phyloP scores from a whole-genome alignment of 352 stramenopile species.

The Aphanomyces invadans region DNA sequence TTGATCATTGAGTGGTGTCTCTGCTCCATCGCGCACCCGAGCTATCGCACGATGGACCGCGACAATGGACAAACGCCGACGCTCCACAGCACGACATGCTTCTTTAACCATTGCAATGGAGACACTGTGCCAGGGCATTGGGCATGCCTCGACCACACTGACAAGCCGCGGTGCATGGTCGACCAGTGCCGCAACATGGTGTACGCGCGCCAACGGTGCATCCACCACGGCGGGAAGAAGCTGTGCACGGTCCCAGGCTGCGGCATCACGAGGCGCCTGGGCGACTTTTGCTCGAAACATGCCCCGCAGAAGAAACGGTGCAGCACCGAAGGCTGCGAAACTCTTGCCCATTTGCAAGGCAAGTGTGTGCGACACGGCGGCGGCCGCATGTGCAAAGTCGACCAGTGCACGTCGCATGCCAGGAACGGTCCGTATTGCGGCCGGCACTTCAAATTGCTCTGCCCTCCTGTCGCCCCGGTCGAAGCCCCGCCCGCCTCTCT shows the following conservation, averaged over 20 bases:
- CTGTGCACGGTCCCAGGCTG: neutral
- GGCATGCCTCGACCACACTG: neutral
- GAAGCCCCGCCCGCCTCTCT: too few species aligned
- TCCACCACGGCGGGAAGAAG: constrained; percentile 14
- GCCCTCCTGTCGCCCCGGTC: neutral
- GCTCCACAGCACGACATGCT: neutral
- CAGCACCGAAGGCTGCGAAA: constrained; percentile 2
- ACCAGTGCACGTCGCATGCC: constrained; percentile 4
- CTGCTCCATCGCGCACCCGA: neutral
- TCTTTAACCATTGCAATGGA: neutral
- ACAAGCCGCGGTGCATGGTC: neutral
- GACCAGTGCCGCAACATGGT: constrained; percentile 4
- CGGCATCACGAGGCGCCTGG: neutral
- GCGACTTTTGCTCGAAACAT: constrained; percentile 13
- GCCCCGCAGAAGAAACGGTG: constrained; percentile 5
- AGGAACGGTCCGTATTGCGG: constrained; percentile 3
- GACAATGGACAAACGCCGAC: neutral
- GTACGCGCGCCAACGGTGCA: constrained; percentile 16
- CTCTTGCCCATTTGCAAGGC: neutral
- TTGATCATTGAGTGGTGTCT: neutral
- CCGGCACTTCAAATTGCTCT: constrained; percentile 3
- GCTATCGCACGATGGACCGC: neutral
- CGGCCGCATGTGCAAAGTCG: constrained; percentile 7
- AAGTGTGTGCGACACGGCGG: constrained; percentile 18
- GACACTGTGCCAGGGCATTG: neutral